Percentiles rank a stretch among this genome's conserved stretches.
Evolutionary conservation across 768 basidiomycete genomes (phyloP).

Genomic region (Calvatia gigantea): DNA sequence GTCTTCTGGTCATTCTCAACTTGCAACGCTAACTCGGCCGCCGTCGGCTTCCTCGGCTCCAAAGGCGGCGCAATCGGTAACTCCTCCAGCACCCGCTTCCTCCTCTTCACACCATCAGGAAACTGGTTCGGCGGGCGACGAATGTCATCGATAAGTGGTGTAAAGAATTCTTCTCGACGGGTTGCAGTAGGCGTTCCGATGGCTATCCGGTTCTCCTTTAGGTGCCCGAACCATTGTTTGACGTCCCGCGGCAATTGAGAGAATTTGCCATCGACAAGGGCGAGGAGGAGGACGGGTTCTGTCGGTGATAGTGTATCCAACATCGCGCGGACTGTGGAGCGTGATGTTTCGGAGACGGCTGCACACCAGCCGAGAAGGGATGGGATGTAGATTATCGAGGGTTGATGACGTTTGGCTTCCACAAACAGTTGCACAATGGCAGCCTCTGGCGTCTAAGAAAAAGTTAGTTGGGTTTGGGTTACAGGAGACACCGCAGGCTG

Average conservation of each 20-base stretch:
- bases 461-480: slow-evolving; percentile 3
- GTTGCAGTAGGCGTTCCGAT: slow-evolving; percentile 47
- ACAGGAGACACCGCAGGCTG: background rate
- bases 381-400: slow-evolving; percentile 93
- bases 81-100: slow-evolving; percentile 80
- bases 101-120: slow-evolving; percentile 82
- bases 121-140: slow-evolving; percentile 80
- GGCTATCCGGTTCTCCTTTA: slow-evolving; percentile 70
- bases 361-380: slow-evolving; percentile 83
- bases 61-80: slow-evolving; percentile 88
- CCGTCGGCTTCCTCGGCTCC: slow-evolving; percentile 78
- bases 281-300: slow-evolving; percentile 91
- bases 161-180: slow-evolving; percentile 76
- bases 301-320: slow-evolving; percentile 88
- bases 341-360: slow-evolving; percentile 78
- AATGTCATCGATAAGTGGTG: slow-evolving; percentile 64
- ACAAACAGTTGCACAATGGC: slow-evolving; percentile 93
- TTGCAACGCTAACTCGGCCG: slow-evolving; percentile 78
- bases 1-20: slow-evolving; percentile 77
- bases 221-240: slow-evolving; percentile 84
- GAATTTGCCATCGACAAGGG: slow-evolving; percentile 79
- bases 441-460: slow-evolving; percentile 76
- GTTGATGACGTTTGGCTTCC: slow-evolving; percentile 96
- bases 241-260: slow-evolving; percentile 76
- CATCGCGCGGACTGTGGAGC: slow-evolving; percentile 85